phyloP scores from a whole-genome alignment of 1,284 basidiomycete species.

The Calocybe gambosa region DNA sequence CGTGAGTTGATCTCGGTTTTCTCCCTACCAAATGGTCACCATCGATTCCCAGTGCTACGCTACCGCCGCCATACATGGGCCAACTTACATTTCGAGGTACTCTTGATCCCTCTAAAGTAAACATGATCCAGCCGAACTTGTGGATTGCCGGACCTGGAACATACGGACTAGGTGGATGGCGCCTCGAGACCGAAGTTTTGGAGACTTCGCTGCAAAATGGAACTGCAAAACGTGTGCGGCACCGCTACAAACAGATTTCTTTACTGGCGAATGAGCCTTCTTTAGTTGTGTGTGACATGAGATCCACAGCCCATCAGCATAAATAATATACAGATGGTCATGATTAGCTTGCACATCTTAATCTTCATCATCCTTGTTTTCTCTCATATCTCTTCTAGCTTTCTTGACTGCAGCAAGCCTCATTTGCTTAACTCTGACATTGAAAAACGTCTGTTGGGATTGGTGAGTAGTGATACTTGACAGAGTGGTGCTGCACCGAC shows the following conservation, averaged over 20 bases:
- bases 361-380: neutral
- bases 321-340: slow-evolving; percentile 7
- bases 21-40: neutral
- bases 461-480: slow-evolving; percentile 6
- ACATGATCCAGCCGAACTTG: slow-evolving; percentile 41
- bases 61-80: slow-evolving; percentile 52
- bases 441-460: slow-evolving; percentile 59
- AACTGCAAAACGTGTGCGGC: slow-evolving; percentile 29
- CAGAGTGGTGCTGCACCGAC: slow-evolving; percentile 31
- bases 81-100: slow-evolving; percentile 53
- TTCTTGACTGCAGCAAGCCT: slow-evolving; percentile 49
- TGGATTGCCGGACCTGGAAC: slow-evolving; percentile 60
- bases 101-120: slow-evolving; percentile 43
- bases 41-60: slow-evolving; percentile 27
- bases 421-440: slow-evolving; percentile 59
- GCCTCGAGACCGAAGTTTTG: slow-evolving; percentile 56
- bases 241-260: slow-evolving; percentile 49
- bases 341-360: neutral
- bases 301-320: slow-evolving; percentile 16
- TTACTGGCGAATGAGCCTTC: slow-evolving; percentile 31
- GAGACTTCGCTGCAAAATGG: slow-evolving; percentile 22
- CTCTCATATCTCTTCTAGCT: slow-evolving; percentile 40
- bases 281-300: slow-evolving; percentile 38
- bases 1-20: slow-evolving; percentile 27
- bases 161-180: slow-evolving; percentile 60